Evolutionary conservation across 2,329 filamentous ascomycete genomes (phyloP).

Genomic region (Neofusicoccum sp.): DNA sequence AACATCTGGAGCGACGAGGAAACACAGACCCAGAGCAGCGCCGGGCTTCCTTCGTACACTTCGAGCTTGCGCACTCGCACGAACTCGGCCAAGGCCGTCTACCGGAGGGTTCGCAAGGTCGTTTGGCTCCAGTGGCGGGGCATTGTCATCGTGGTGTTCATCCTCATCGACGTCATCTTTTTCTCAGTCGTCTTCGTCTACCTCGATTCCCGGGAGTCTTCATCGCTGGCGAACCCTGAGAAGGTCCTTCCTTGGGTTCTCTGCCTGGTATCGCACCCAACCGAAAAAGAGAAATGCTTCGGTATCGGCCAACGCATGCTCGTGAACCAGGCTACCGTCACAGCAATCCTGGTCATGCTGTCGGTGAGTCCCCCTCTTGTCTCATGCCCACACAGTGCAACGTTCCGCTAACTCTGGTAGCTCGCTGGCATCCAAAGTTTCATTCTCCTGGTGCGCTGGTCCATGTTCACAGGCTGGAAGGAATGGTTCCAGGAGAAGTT

Average conservation of each 20-base stretch:
- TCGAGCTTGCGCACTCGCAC: conserved; percentile 73
- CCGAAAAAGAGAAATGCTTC: conserved; percentile 69
- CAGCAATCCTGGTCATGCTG: conserved; percentile 80
- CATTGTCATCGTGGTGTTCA: conserved; percentile 85
- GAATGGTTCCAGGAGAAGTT: conserved; percentile 60
- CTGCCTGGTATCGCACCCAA: conserved; percentile 65
- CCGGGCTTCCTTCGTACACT: conserved; percentile 66
- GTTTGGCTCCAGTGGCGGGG: conserved; percentile 93
- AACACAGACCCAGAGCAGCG: conserved; percentile 64
- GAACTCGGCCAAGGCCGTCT: conserved; percentile 77
- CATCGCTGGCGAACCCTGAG: conserved; percentile 56
- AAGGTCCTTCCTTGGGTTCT: conserved; percentile 67
- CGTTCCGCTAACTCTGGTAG: conserved; percentile 17
- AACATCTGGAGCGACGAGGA: conserved; percentile 74
- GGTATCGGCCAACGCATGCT: conserved; percentile 62
- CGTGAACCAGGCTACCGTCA: conserved; percentile 74
- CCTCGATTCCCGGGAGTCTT: conserved; percentile 65
- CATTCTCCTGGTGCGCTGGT: conserved; percentile 76
- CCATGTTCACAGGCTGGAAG: conserved; percentile 84
- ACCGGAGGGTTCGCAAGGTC: conserved; percentile 81
- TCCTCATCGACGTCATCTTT: conserved; percentile 89
- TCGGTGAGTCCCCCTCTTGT: conserved; percentile 59
- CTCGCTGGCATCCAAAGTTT: conserved; percentile 84
- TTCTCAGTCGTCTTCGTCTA: conserved; percentile 91
- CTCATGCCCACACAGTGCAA: not conserved